phyloP scores from a whole-genome alignment of 2,329 filamentous ascomycete species.

The Bipolaris sorokiniana region DNA sequence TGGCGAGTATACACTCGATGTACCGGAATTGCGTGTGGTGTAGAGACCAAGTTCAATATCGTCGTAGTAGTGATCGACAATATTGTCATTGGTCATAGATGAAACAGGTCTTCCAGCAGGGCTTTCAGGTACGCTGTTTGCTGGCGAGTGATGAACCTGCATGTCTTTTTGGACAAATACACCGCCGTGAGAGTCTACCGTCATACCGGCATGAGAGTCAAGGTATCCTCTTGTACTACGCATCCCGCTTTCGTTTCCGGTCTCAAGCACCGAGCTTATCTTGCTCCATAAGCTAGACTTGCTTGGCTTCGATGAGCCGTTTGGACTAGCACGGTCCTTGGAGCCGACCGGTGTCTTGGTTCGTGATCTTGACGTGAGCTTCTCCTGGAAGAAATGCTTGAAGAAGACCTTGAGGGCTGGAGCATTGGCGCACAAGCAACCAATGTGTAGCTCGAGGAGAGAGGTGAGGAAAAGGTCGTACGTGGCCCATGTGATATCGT shows the following conservation, averaged over 20 bases:
- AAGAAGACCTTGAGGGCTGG: slow-evolving; percentile 45
- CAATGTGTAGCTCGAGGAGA: slow-evolving; percentile 39
- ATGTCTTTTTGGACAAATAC: slow-evolving; percentile 28
- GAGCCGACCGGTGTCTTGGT: slow-evolving; percentile 6
- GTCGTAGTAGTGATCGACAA: slow-evolving; percentile 23
- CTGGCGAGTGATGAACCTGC: slow-evolving; percentile 19
- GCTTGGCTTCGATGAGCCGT: background rate
- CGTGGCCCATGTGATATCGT: slow-evolving; percentile 39
- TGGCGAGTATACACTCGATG: slow-evolving; percentile 15
- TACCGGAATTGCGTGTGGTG: slow-evolving; percentile 19
- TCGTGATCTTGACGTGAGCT: slow-evolving; percentile 17
- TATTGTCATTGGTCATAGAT: background rate
- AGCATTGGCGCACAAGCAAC: slow-evolving; percentile 40
- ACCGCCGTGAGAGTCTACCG: slow-evolving; percentile 32
- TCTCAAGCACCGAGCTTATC: slow-evolving; percentile 16
- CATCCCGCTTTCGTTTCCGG: slow-evolving; percentile 3
- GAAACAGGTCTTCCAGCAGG: background rate
- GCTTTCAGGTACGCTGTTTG: background rate
- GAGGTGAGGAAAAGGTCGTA: slow-evolving; percentile 29
- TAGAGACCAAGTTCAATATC: slow-evolving; percentile 35
- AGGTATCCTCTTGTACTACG: slow-evolving; percentile 29
- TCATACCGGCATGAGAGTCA: slow-evolving; percentile 27
- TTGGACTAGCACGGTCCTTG: background rate
- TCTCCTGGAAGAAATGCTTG: slow-evolving; percentile 38
- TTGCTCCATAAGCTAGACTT: slow-evolving; percentile 13